Base-by-base conservation (phyloP, 768 basidiomycete species). In the Boletus reticulatus region DNA sequence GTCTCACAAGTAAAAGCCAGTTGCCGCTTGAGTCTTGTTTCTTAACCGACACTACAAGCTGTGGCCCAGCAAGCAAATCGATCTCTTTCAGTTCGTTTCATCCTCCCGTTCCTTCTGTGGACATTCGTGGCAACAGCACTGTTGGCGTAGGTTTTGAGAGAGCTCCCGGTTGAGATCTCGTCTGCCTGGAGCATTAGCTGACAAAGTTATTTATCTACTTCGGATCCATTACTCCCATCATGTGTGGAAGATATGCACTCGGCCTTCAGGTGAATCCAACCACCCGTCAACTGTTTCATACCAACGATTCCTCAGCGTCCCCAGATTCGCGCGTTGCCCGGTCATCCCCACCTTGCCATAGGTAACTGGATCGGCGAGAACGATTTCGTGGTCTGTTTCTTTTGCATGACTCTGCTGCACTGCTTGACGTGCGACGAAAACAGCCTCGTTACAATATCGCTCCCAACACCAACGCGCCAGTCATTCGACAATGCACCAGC, bases 391-490 rank as follows among this genome's bases (percentile, higher is more conserved):
- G 79, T 79, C 14, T 60, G 74, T 68, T 61, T 16, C 8, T 24
- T n/a, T n/a, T 17, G 22, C 22, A 37, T 9, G 11, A 13, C 19
- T 36, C 17, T 48, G 22, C 41, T 24, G 29, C 29, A 14, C 12
- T n/a, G 20, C 22, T 51, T 17, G 16, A 37, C 36, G 16, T 37
- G 36, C 11, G 34, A 48, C 24, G 6, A 31, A 31, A 24, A 24
- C 20, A 65, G 31, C 82, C 83, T 2, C 73, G 92, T 52, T 89
- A 91, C 67, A 95, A 95, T 67, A 83, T 94, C 56, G 91, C 93
- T 1, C 94, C 94, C 0, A 87, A 86, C 43, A 82, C 88, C 0
- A 77, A 87, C 48, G 88, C 85, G 0, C 90, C 92, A 20, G 88
- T 95, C 36, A 75, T 95, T 32, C 74, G 77, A 29, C 81, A 84